Evolutionary conservation across 257 asterid genomes (phyloP).

Genomic region (Petrea volubilis): DNA sequence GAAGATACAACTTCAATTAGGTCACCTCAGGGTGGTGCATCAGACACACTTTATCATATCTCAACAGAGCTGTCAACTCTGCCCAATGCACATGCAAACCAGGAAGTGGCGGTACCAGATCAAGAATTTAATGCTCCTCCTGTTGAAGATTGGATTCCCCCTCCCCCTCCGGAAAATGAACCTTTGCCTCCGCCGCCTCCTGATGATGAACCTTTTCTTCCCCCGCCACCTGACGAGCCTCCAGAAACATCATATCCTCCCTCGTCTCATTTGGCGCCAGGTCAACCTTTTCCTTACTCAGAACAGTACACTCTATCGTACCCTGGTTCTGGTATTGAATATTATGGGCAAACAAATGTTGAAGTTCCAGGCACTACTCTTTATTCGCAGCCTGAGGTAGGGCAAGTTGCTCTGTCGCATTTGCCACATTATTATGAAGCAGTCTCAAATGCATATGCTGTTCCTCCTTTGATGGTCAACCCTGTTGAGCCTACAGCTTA

Average conservation of each 20-base stretch:
- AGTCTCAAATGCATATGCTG: slow-evolving; percentile 47
- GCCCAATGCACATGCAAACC: slow-evolving; percentile 26
- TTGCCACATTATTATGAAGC: slow-evolving; percentile 64
- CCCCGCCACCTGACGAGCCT: slow-evolving; percentile 72
- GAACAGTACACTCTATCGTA: slow-evolving; percentile 57
- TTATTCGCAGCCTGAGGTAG: slow-evolving; percentile 53
- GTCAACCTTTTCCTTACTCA: slow-evolving; percentile 54
- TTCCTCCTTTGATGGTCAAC: slow-evolving; percentile 51
- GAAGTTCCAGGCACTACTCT: slow-evolving; percentile 42
- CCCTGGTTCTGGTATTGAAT: slow-evolving; percentile 53
- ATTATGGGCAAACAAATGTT: slow-evolving; percentile 57
- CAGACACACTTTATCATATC: slow-evolving; percentile 33
- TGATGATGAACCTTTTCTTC: slow-evolving; percentile 61
- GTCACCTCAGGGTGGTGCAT: slow-evolving; percentile 33
- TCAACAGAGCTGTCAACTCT: slow-evolving; percentile 35
- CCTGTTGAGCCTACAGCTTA: slow-evolving; percentile 56
- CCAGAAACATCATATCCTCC: slow-evolving; percentile 58
- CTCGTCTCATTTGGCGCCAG: slow-evolving; percentile 43
- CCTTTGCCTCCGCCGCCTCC: slow-evolving; percentile 97
- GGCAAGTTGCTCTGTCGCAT: slow-evolving; percentile 53
- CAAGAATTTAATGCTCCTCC: slow-evolving; percentile 40
- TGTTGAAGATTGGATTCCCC: slow-evolving; percentile 76
- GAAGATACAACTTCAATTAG: slow-evolving; percentile 61
- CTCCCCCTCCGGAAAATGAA: slow-evolving; percentile 87
- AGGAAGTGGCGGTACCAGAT: slow-evolving; percentile 30